These are phyloP conservation scores for Beauveria sp. DNA, from an alignment of 2,329 filamentous ascomycete species.

Conservation along the genomic window DNA sequence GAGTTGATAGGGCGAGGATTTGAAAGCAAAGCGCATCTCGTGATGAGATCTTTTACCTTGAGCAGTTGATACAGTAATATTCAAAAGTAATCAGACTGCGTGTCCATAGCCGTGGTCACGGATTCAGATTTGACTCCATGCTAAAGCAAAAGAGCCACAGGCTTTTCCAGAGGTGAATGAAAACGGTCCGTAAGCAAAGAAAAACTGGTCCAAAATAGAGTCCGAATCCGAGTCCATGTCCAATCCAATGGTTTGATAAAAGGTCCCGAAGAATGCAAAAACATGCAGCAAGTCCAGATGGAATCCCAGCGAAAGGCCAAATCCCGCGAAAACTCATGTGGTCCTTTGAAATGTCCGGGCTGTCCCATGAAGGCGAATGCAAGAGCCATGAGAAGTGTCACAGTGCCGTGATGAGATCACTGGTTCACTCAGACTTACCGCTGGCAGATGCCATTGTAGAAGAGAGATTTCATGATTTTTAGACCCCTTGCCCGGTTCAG, in stretches of 20 bases:
- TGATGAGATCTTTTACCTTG: conserved; percentile 1
- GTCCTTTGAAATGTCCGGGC: background rate
- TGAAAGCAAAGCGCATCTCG: background rate
- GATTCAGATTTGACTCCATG: background rate
- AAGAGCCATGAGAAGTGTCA: background rate
- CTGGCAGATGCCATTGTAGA: conserved; percentile 17
- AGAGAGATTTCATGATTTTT: conserved; percentile 18
- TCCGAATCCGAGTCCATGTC: conserved; percentile 3
- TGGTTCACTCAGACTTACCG: conserved; percentile 25
- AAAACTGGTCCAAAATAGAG: background rate
- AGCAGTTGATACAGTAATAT: conserved; percentile 10
- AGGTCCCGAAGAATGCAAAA: background rate
- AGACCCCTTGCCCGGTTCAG: conserved; percentile 24
- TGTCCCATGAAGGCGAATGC: background rate
- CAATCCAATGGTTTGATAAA: background rate
- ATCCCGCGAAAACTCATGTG: background rate
- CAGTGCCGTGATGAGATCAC: background rate
- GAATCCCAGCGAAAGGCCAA: background rate
- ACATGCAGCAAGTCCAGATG: background rate
- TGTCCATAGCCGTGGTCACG: background rate
- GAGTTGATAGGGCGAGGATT: background rate
- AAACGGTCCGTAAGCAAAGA: background rate
- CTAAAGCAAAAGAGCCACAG: background rate
- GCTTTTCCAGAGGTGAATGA: background rate
- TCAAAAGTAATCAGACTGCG: conserved; percentile 10